Evolutionary conservation across 2,329 filamentous ascomycete genomes (phyloP), one percentile per base, ranked within the genome.

Genomic region (Lanzia echinophila): DNA sequence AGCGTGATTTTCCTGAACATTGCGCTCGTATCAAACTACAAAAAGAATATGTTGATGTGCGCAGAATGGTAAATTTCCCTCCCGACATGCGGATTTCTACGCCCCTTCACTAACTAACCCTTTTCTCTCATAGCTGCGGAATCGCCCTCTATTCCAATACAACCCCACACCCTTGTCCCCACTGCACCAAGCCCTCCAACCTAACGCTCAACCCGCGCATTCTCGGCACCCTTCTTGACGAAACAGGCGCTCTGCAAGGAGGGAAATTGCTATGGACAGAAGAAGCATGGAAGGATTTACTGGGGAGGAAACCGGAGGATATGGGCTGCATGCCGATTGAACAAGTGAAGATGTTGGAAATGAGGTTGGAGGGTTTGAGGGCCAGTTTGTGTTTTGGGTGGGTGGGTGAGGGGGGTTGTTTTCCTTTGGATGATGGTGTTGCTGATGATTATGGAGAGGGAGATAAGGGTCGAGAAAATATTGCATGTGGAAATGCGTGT

Each of bases 301-400:
- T 79, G 6, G 76, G 76, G 3, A 65, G 75, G 32, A 68, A 67
- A 0, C 64, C 72, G 2, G 63, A 70, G 15, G 71, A 76, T 45
- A 60, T 81, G 12, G 67, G 62, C 3, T 20, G 38, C 5, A 63
- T 72, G 50, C 66, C 67, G 12, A 55, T 64, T 0, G 71, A 75
- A 12, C 68, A 70, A 17, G 57, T 82, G n/a, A 69, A 69, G 51
- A 70, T 72, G 42, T 63, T 83, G 5, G 77, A 83, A 59, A 73
- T 77, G 57, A 68, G 76, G 3, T 61, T 83, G 46, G 50, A 76
- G 13, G 81, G 76, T 58, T 65, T 78, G 47, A 71, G 79, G 15
- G 61, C 81, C 8, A 80, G 75, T 15, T 58, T 84, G 60, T 71
- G 76, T 5, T 81, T 84, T 62, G 81, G 77, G 1, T 78, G 80